Conservation (phyloP, 208 protist genomes). For the Leishmania martiniquensis region DNA sequence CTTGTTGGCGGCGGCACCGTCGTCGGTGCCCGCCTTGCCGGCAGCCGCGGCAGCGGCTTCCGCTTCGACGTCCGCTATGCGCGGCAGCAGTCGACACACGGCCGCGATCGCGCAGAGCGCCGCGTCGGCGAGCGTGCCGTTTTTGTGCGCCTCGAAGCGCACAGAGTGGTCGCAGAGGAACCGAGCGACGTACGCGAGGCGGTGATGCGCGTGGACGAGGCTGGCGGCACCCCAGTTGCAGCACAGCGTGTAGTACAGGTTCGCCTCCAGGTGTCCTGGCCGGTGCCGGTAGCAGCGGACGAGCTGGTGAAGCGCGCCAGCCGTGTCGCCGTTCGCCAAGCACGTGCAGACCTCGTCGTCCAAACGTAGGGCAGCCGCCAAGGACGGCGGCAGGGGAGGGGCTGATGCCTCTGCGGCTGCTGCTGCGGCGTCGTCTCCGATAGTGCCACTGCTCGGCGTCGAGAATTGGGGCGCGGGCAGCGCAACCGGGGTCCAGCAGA, state of each 20-base stretch:
- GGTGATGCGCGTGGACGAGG: slow-evolving; percentile 79
- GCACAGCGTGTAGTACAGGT: slow-evolving; percentile 64
- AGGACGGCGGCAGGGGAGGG: background rate
- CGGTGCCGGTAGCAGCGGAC: slow-evolving; percentile 50
- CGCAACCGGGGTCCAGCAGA: slow-evolving; percentile 23
- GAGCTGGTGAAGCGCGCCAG: slow-evolving; percentile 57
- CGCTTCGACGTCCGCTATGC: slow-evolving; percentile 25
- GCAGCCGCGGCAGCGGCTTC: slow-evolving; percentile 7
- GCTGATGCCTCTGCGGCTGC: background rate
- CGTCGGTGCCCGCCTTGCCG: background rate
- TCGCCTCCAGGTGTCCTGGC: slow-evolving; percentile 60
- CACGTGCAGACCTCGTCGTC: slow-evolving; percentile 74
- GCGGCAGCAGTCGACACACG: slow-evolving; percentile 52
- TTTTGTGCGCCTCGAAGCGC: slow-evolving; percentile 49
- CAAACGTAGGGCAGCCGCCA: slow-evolving; percentile 27
- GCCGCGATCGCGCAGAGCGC: slow-evolving; percentile 51
- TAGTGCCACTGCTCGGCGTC: background rate
- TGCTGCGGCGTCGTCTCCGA: background rate
- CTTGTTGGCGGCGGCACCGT: slow-evolving; percentile 1
- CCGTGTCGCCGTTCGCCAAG: slow-evolving; percentile 65
- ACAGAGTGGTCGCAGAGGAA: slow-evolving; percentile 56
- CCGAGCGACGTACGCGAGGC: slow-evolving; percentile 61
- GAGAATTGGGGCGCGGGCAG: slow-evolving; percentile 17
- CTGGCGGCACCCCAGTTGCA: slow-evolving; percentile 66
- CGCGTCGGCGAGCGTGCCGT: slow-evolving; percentile 60